Conservation (phyloP, 1,284 basidiomycete genomes). For the Phenoliferia sp. region DNA sequence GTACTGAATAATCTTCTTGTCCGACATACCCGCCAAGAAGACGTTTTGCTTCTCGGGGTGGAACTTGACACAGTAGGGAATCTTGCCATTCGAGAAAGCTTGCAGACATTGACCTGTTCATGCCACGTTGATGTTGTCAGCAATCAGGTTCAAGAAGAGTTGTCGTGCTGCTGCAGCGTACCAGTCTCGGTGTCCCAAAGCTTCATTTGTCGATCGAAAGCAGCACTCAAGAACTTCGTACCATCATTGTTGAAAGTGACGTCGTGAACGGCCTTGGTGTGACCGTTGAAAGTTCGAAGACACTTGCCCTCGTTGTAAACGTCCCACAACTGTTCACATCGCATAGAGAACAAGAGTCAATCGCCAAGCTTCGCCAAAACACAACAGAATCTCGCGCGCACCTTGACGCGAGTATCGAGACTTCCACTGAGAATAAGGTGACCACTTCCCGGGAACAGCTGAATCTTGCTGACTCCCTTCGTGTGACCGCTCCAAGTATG, state of each 20-base stretch:
- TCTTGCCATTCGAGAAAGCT: slow-evolving; percentile 93
- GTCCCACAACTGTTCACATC: slow-evolving; percentile 78
- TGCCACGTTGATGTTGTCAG: neutral
- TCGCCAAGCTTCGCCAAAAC: neutral
- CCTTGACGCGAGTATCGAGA: slow-evolving; percentile 99
- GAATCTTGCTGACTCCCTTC: slow-evolving; percentile 88
- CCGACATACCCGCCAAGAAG: slow-evolving; percentile 96
- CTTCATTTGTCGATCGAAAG: slow-evolving; percentile 95
- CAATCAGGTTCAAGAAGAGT: neutral
- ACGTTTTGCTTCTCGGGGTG: slow-evolving; percentile 96
- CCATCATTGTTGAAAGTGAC: slow-evolving; percentile 92
- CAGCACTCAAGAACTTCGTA: slow-evolving; percentile 80
- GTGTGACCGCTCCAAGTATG: slow-evolving; percentile 99
- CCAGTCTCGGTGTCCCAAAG: slow-evolving; percentile 99
- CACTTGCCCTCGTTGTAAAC: slow-evolving; percentile 96
- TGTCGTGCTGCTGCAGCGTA: too few relatives aligned
- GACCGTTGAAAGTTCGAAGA: slow-evolving; percentile 93
- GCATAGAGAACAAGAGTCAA: neutral
- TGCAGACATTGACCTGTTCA: slow-evolving; percentile 72
- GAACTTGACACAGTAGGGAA: slow-evolving; percentile 89
- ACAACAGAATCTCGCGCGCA: slow-evolving; percentile 46
- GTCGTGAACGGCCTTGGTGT: slow-evolving; percentile 94
- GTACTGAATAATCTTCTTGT: slow-evolving; percentile 99
- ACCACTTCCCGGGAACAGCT: slow-evolving; percentile 85
- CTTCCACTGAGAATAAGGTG: slow-evolving; percentile 89